Base-by-base conservation (phyloP, 2,329 filamentous ascomycete genomes). In the Magnaporthiopsis incrustans region DNA sequence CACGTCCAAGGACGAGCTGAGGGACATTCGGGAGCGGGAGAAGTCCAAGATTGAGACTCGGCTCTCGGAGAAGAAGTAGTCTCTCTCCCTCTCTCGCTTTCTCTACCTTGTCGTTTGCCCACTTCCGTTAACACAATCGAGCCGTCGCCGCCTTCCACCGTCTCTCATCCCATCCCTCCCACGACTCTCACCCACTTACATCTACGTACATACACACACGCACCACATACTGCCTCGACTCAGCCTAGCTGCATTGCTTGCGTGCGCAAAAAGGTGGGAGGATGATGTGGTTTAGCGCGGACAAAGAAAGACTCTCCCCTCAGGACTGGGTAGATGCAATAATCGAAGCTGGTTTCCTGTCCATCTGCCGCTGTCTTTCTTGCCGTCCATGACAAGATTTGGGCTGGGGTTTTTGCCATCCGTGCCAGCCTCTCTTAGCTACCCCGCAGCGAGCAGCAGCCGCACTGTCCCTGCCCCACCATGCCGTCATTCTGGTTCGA, bases 1-100 rank as follows among this genome's bases (percentile, higher is more conserved):
- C 76, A 85, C 91, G 63, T 85, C 83, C 27, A 89, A 85, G 76
- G 91, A 92, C 4, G 94, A 99, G 71, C 71, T 97, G 59, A 81
- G 81, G 61, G 81, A 85, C 61, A 77, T 93, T 65, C 85, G 81
- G 73, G 79, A 86, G 57, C 76, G 82, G 64, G 91, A 96, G 79
- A 88, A 82, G 78, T 73, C 76, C 69, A 92, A 89, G 82, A 87
- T 91, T 67, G 93, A 97, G 82, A 77, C 79, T 70, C 83, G 90
- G 65, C 78, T 96, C 68, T 82, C 77, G 1, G 62, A 35, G 18
- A 72, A 75, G 62, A 63, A 60, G 58, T 61, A 64, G 56, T 35
- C 22, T n/a, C 22, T 22, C 33, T 3, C 11, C 38, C n/a, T n/a
- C n/a, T n/a, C n/a, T n/a, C n/a, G n/a, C n/a, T n/a, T n/a, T n/a